phyloP scores from a whole-genome alignment of 768 basidiomycete genomes.

The Hydnomerulius pinastri region DNA sequence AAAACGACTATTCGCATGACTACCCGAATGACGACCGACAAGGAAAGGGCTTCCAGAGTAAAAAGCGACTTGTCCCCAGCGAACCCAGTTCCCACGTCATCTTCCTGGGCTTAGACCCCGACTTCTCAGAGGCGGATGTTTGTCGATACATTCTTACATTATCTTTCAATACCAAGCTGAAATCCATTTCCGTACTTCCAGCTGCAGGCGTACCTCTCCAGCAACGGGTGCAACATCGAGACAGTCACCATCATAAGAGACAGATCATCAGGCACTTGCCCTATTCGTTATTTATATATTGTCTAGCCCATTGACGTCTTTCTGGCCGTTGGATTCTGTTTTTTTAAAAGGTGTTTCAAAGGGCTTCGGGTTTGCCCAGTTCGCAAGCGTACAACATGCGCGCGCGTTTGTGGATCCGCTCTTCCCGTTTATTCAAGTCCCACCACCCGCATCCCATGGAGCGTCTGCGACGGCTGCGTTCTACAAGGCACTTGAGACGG shows the following conservation, averaged over 20 bases:
- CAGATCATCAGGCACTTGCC: constrained; percentile 93
- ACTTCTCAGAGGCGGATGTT: constrained; percentile 93
- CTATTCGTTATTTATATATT: constrained; percentile 67
- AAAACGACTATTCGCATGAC: constrained; percentile 43
- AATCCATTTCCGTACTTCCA: constrained; percentile 42
- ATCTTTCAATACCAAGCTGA: constrained; percentile 37
- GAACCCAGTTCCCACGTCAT: constrained; percentile 93
- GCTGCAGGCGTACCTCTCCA: constrained; percentile 78
- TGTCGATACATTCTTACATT: constrained; percentile 45
- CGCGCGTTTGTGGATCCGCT: constrained; percentile 88
- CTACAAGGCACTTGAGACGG: constrained; percentile 74
- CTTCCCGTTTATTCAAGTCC: constrained; percentile 90
- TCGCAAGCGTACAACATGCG: constrained; percentile 82
- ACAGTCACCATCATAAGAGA: constrained; percentile 96
- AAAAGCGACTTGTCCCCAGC: constrained; percentile 81
- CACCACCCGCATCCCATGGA: constrained; percentile 88
- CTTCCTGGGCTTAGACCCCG: constrained; percentile 90
- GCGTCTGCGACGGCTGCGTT: constrained; percentile 72
- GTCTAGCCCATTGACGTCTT: constrained; percentile 76
- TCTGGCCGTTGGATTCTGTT: constrained; percentile 62
- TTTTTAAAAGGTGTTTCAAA: constrained; percentile 89
- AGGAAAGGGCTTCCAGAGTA: constrained; percentile 45
- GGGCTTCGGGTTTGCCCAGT: constrained; percentile 97
- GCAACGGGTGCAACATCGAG: constrained; percentile 74
- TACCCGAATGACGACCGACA: constrained; percentile 52